Percentiles rank a stretch among this genome's conserved stretches.
Evolutionary conservation across 169 alveolate genomes (phyloP).

Genomic region (Eimeria nieschulzi): DNA sequence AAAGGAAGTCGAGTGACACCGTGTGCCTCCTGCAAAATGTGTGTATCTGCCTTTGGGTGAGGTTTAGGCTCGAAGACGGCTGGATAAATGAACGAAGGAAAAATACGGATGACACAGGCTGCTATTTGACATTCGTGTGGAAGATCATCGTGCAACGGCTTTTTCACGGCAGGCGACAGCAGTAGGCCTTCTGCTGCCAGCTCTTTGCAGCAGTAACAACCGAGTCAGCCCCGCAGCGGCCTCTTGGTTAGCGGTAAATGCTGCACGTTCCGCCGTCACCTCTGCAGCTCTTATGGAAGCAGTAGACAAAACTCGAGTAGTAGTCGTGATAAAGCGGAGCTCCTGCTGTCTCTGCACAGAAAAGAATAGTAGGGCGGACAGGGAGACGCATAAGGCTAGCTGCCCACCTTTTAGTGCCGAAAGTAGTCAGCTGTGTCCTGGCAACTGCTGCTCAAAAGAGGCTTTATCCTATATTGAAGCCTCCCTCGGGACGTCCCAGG

Average conservation of each 20-base stretch:
- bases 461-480: background rate
- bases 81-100: constrained; percentile 71
- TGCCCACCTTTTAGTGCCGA: background rate
- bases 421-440: too few relatives aligned
- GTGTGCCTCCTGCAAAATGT: too few relatives aligned
- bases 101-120: constrained; percentile 46
- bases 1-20: too few relatives aligned
- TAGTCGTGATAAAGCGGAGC: constrained; percentile 22
- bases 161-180: constrained; percentile 40
- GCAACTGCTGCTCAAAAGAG: too few relatives aligned
- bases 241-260: constrained; percentile 57
- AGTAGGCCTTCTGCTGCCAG: constrained; percentile 49
- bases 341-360: constrained; percentile 43
- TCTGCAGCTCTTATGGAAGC: constrained; percentile 53
- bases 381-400: constrained; percentile 22
- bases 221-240: constrained; percentile 56
- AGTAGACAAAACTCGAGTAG: constrained; percentile 41
- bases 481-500: background rate
- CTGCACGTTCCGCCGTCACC: constrained; percentile 40
- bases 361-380: background rate
- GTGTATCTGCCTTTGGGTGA: background rate
- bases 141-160: constrained; percentile 18
- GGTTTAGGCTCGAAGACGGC: constrained; percentile 59
- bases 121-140: constrained; percentile 24
- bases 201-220: constrained; percentile 36